These are phyloP conservation scores for Hyaloscypha finlandica DNA, from an alignment of 495 filamentous ascomycete genomes.

Conservation along the genomic window DNA sequence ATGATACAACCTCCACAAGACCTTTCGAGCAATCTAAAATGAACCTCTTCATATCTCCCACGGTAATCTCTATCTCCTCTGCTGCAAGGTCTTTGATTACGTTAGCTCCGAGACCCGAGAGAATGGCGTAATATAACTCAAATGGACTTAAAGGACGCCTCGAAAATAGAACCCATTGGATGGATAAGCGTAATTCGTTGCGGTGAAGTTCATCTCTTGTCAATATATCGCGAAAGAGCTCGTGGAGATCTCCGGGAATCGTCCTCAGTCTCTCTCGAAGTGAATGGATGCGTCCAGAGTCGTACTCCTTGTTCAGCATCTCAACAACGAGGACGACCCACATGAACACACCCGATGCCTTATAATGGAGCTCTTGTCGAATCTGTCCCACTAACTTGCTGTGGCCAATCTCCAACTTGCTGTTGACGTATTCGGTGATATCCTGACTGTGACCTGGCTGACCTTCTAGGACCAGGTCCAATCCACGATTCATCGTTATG, in stretches of 20 bases:
- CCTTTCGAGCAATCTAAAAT: slow-evolving; percentile 34
- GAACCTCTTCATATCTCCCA: slow-evolving; percentile 28
- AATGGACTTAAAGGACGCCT: slow-evolving; percentile 28
- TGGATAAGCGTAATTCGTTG: slow-evolving; percentile 23
- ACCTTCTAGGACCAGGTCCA: background rate
- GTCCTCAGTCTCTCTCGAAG: slow-evolving; percentile 13
- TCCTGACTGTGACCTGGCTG: background rate
- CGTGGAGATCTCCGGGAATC: slow-evolving; percentile 32
- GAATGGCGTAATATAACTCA: slow-evolving; percentile 36
- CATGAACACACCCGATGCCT: background rate
- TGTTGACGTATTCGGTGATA: background rate
- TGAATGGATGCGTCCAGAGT: background rate
- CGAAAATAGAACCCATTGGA: slow-evolving; percentile 40
- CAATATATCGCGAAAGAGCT: slow-evolving; percentile 33
- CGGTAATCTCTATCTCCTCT: slow-evolving; percentile 13
- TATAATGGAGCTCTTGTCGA: background rate
- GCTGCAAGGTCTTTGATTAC: slow-evolving; percentile 16
- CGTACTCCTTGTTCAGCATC: background rate
- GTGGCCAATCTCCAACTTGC: background rate
- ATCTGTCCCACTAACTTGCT: background rate
- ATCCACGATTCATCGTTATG: background rate
- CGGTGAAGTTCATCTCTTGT: background rate
- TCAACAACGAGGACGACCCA: background rate
- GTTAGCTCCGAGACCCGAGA: slow-evolving; percentile 24
- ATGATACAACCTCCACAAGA: slow-evolving; percentile 33